These are phyloP conservation scores for Chaetomium sp. DNA, from an alignment of 2,329 filamentous ascomycete species.

Conservation along the genomic window DNA sequence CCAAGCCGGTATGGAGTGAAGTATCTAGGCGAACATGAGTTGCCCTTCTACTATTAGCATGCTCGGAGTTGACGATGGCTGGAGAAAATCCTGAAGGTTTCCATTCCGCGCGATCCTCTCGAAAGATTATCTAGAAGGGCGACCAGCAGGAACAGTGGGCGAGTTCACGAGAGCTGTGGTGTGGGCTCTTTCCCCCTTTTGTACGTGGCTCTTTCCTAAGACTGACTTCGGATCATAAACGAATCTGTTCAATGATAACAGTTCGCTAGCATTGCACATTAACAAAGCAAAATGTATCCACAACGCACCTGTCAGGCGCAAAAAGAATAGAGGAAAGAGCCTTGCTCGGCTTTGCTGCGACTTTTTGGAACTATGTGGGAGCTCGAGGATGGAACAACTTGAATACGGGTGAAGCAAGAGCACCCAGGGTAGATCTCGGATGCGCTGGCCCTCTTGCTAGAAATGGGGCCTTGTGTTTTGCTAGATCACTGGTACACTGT, in stretches of 20 bases:
- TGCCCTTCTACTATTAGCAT: neutral
- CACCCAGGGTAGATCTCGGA: neutral
- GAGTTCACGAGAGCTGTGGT: neutral
- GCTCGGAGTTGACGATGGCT: neutral
- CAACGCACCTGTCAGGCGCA: neutral
- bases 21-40: neutral
- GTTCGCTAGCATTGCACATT: neutral
- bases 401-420: neutral
- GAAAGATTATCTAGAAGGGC: no score
- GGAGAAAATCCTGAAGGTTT: neutral
- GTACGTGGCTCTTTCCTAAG: conserved; percentile 2
- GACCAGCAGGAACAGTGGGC: no score
- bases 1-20: neutral
- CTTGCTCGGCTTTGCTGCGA: neutral
- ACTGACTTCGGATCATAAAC: neutral
- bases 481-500: neutral
- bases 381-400: neutral
- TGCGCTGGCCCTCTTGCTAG: neutral
- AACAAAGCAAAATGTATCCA: neutral
- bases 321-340: neutral
- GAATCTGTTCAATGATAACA: neutral
- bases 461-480: neutral
- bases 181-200: neutral
- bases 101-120: neutral
- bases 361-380: neutral